Evolutionary conservation across 176 grass and related monocot species (phyloP).

Genomic region (Bromus sterilis): DNA sequence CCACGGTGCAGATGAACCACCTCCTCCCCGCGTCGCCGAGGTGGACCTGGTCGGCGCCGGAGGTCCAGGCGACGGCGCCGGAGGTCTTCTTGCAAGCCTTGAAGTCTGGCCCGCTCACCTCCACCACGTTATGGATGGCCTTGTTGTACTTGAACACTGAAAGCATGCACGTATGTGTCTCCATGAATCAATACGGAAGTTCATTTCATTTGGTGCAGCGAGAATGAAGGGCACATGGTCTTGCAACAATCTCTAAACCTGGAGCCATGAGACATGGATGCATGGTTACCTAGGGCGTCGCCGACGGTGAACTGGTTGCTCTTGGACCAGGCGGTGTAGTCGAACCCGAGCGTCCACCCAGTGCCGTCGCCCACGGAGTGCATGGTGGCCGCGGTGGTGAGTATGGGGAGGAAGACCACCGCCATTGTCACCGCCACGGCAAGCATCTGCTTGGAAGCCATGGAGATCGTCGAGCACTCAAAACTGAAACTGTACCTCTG

Average conservation of each 20-base stretch:
- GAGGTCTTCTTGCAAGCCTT: background rate
- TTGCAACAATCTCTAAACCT: too few relatives aligned
- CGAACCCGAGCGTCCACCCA: conserved; percentile 5
- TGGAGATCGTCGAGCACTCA: background rate
- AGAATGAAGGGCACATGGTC: background rate
- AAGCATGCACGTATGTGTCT: background rate
- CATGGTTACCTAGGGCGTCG: conserved; percentile 16
- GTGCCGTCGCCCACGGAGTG: conserved; percentile 17
- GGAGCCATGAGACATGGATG: too few relatives aligned
- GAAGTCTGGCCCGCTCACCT: conserved; percentile 3
- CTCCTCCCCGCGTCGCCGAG: conserved; percentile 2
- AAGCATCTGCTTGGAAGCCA: conserved; percentile 16
- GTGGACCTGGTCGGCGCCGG: background rate
- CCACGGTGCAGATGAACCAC: conserved; percentile 25
- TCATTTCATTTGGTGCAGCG: background rate
- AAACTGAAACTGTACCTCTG: background rate
- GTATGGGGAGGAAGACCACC: background rate
- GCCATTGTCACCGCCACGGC: background rate
- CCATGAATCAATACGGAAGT: background rate
- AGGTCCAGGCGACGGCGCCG: background rate
- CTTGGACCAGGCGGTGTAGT: conserved; percentile 30
- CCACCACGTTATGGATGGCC: conserved; percentile 5
- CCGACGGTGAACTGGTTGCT: conserved; percentile 28
- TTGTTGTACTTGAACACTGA: conserved; percentile 7
- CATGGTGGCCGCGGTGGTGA: background rate